Conservation (phyloP, 228 moss, liverwort and hornwort species). For the Sphagnum fallax region DNA sequence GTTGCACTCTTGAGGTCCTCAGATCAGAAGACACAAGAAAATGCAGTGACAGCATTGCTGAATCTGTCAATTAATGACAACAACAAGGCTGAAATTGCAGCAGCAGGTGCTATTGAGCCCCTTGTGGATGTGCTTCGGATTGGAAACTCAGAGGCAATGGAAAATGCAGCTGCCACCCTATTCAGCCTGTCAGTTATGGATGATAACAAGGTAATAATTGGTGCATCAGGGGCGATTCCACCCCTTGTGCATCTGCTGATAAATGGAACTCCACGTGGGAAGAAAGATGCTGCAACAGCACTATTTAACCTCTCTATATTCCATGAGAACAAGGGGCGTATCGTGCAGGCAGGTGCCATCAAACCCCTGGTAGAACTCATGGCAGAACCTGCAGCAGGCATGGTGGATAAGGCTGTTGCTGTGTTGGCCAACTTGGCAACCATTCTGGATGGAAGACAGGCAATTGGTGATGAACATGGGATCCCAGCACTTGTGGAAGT, state of each 20-base stretch:
- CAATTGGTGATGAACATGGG: slow-evolving; percentile 84
- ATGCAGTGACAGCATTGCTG: slow-evolving; percentile 87
- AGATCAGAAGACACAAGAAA: slow-evolving; percentile 80
- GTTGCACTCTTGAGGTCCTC: slow-evolving; percentile 64
- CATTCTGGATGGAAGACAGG: slow-evolving; percentile 82
- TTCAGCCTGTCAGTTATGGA: slow-evolving; percentile 97
- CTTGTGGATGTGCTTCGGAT: slow-evolving; percentile 73
- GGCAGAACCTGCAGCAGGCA: slow-evolving; percentile 95
- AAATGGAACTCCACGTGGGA: slow-evolving; percentile 86
- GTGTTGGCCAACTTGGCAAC: slow-evolving; percentile 94
- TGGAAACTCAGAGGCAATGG: slow-evolving; percentile 88
- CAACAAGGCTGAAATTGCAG: slow-evolving; percentile 92
- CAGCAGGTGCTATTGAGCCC: slow-evolving; percentile 81
- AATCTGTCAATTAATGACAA: slow-evolving; percentile 97
- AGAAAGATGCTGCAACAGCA: slow-evolving; percentile 96
- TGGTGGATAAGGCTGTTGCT: slow-evolving; percentile 98
- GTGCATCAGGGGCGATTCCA: slow-evolving; percentile 88
- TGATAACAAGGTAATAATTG: slow-evolving; percentile 92
- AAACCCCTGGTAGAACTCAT: slow-evolving; percentile 93
- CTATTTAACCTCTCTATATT: slow-evolving; percentile 92
- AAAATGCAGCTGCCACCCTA: slow-evolving; percentile 88
- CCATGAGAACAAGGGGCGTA: slow-evolving; percentile 85
- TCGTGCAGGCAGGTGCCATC: slow-evolving; percentile 87
- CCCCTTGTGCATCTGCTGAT: slow-evolving; percentile 82
- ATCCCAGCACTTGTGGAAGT: slow-evolving; percentile 97